Base-by-base conservation (phyloP, 345 rosid genomes). In the Camelina hispida region DNA sequence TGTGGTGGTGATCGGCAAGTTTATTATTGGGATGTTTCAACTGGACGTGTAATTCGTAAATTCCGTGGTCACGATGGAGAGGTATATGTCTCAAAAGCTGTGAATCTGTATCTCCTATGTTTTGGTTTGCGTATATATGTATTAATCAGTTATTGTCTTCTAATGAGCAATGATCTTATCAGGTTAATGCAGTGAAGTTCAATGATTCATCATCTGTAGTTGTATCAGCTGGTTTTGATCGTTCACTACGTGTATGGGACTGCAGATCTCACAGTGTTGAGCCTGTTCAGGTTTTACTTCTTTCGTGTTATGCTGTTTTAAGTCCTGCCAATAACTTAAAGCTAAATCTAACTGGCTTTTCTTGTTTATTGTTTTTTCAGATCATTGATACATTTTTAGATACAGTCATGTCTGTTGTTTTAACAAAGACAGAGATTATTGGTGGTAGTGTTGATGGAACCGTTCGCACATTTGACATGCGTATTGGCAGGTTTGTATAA, bases 401-500 rank as follows among this genome's bases (percentile, higher is more conserved):
- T 66, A 88, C 97, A 52, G 98, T 92, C 32, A 95, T 92, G 99
- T 95, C 98, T 71, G 98, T 95, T 61, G 87, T 92, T 72, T 78
- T 95, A 55, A 95, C 98, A 35, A 92, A 88, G 81, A 89, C 91
- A 37, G 98, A 92, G 85, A 89, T 92, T 58, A 87, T 95, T 60
- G 98, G 90, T 60, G 99, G 99, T 79, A 90, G 98, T 69, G 99
- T 95, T 25, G 99, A 92, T 79, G 99, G 99, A 69, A 95, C 97
- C 37, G 96, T 95, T 74, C 83, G 97, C 58, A 92, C 99, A n/a
- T 95, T 95, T 47, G 99, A 95, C 69, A 90, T 95, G 58, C 96
- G 97, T 54, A 78, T 90, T 13, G 99, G 99, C 72, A 86, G 97
- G 99, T 95, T 79, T 72, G 78, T 78, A 35, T 6, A 56, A 18